These are phyloP conservation scores for Pythium rhizo-oryzae DNA, from an alignment of 352 stramenopile genomes.

Conservation along the genomic window DNA sequence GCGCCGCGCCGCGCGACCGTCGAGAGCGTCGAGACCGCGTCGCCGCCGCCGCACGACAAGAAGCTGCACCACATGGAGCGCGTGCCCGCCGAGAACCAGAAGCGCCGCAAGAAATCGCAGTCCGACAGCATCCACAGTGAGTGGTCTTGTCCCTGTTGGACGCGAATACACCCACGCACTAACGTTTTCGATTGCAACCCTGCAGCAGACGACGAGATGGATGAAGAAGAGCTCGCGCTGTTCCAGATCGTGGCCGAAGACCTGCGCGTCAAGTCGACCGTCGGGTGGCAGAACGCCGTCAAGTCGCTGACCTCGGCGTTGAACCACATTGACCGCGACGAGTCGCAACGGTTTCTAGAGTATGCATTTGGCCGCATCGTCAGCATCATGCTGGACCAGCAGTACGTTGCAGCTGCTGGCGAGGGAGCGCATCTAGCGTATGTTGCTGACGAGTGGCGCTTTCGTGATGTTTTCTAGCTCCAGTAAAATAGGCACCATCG, in stretches of 20 bases:
- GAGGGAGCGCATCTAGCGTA: neutral
- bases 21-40: conserved; percentile 18
- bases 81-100: conserved; percentile 35
- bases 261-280: conserved; percentile 86
- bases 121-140: conserved; percentile 29
- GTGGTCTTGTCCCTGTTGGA: neutral
- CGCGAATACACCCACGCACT: too few species aligned
- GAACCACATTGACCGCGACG: conserved; percentile 62
- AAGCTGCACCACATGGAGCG: conserved; percentile 39
- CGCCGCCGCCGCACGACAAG: conserved; percentile 32
- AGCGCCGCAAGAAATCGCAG: conserved; percentile 38
- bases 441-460: conserved; percentile 1
- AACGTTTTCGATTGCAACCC: too few species aligned
- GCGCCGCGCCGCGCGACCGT: conserved; percentile 12
- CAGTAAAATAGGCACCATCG: conserved; percentile 85
- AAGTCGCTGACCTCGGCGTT: conserved; percentile 82
- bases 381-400: conserved; percentile 91
- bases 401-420: conserved; percentile 51
- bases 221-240: conserved; percentile 83
- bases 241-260: conserved; percentile 87
- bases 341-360: conserved; percentile 81
- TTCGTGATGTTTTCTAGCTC: conserved; percentile 42
- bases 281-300: conserved; percentile 90
- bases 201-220: conserved; percentile 54
- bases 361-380: conserved; percentile 80